Percentiles rank a stretch among this genome's conserved stretches.
Evolutionary conservation across 1,284 basidiomycete genomes (phyloP).

Genomic region (Marasmius fiardii): DNA sequence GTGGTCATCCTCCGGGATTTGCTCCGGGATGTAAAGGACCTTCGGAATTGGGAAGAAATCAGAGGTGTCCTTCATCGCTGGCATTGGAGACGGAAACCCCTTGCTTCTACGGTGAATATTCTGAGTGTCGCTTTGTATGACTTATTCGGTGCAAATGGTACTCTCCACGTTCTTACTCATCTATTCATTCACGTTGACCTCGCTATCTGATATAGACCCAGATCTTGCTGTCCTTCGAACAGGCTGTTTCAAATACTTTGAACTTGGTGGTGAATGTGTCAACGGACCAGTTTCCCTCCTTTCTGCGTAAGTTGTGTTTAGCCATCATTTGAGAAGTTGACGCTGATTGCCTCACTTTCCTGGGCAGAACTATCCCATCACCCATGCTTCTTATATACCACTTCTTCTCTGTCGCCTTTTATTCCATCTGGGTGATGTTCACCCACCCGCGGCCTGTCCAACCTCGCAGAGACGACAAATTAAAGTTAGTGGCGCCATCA

Average conservation of each 20-base stretch:
- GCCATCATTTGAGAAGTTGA: background rate
- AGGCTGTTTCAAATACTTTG: conserved; percentile 98
- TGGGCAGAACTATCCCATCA: conserved; percentile 56
- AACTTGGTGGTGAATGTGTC: conserved; percentile 87
- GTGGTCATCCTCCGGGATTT: conserved; percentile 72
- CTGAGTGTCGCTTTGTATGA: conserved; percentile 90
- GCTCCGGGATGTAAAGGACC: conserved; percentile 46
- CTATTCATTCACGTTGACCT: background rate
- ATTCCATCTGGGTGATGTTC: conserved; percentile 87
- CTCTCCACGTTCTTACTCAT: conserved; percentile 15
- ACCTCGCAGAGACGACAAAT: conserved; percentile 14
- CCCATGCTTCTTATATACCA: conserved; percentile 83
- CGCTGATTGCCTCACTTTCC: background rate
- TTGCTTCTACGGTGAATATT: conserved; percentile 86
- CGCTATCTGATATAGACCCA: conserved; percentile 47
- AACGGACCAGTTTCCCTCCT: conserved; percentile 86
- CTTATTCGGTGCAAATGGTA: conserved; percentile 87
- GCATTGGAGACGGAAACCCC: conserved; percentile 84
- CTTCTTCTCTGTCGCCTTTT: conserved; percentile 96
- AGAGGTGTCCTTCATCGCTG: conserved; percentile 42
- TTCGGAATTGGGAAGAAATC: conserved; percentile 21
- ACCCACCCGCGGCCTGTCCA: conserved; percentile 50
- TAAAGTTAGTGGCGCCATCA: conserved; percentile 23
- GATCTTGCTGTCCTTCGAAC: conserved; percentile 81
- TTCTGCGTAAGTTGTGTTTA: conserved; percentile 57